phyloP scores from a whole-genome alignment of 116 monocot species.

The Posidonia oceanica region DNA sequence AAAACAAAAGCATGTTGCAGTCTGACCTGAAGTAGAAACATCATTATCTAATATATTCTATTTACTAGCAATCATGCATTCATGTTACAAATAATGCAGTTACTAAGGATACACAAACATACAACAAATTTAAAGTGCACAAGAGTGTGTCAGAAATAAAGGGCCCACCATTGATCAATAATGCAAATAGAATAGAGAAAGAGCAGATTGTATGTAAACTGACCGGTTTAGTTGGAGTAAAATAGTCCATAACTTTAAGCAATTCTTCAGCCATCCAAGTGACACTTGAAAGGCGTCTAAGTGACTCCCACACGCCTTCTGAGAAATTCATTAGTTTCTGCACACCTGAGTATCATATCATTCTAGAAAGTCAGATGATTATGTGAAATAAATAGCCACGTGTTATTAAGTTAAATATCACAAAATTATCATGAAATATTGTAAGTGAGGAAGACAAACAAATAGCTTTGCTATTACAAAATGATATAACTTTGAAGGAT shows the following conservation, averaged over 20 bases:
- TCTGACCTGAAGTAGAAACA: too few species aligned
- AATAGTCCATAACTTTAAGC: constrained; percentile 80
- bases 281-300: constrained; percentile 74
- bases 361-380: background rate
- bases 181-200: background rate
- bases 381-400: background rate
- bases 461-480: too few species aligned
- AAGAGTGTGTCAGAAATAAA: too few species aligned
- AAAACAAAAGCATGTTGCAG: too few species aligned
- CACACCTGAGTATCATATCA: constrained; percentile 39
- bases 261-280: constrained; percentile 99
- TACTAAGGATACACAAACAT: too few species aligned
- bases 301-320: constrained; percentile 76
- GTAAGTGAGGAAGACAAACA: too few species aligned
- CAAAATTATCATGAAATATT: background rate
- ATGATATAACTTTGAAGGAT: too few species aligned
- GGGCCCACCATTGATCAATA: background rate
- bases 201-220: constrained; percentile 8
- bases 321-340: constrained; percentile 75
- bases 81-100: too few species aligned
- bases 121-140: too few species aligned
- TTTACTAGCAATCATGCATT: too few species aligned
- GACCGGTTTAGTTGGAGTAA: constrained; percentile 73
- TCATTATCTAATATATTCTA: too few species aligned
- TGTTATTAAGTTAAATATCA: background rate